A percentile compares a stretch with the other conserved stretches of the same genome.
phyloP scores from a whole-genome alignment of 768 basidiomycete species.

The Hebeloma cylindrosporum region DNA sequence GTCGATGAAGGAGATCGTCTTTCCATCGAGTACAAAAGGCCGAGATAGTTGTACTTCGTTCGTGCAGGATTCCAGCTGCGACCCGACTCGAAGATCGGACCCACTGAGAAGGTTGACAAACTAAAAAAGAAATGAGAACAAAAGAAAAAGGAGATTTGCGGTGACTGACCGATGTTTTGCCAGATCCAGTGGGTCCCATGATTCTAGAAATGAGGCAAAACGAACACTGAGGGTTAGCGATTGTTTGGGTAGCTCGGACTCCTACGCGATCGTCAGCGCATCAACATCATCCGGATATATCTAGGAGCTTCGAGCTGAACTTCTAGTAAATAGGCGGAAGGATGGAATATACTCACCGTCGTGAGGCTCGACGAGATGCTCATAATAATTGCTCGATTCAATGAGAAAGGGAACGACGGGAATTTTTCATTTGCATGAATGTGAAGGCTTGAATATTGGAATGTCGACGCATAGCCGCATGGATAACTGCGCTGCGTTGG shows the following conservation, averaged over 20 bases:
- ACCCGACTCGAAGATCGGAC: constrained; percentile 45
- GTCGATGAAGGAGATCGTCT: constrained; percentile 48
- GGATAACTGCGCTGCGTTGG: constrained; percentile 11
- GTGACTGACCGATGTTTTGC: constrained; percentile 35
- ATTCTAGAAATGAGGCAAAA: constrained; percentile 27
- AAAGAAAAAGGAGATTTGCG: background rate
- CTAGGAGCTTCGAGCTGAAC: background rate
- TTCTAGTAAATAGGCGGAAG: too few species aligned
- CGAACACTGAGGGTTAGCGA: too few species aligned
- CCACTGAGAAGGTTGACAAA: constrained; percentile 57
- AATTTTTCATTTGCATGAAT: background rate
- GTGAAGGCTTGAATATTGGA: too few species aligned
- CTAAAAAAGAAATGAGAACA: constrained; percentile 26
- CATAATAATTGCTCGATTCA: background rate
- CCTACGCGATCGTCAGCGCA: constrained; percentile 17
- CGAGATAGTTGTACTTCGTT: constrained; percentile 40
- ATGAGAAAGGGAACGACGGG: background rate
- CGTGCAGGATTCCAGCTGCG: constrained; percentile 52
- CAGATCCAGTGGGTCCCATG: constrained; percentile 41
- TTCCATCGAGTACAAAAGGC: constrained; percentile 44
- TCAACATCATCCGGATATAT: constrained; percentile 13
- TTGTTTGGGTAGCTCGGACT: too few species aligned
- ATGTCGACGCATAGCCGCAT: too few species aligned
- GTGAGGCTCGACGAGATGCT: constrained; percentile 4
- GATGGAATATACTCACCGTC: constrained; percentile 4